Evolutionary conservation across 2,329 filamentous ascomycete genomes (phyloP), one percentile per base, ranked within the genome.

Genomic region (Didymella pinodella): DNA sequence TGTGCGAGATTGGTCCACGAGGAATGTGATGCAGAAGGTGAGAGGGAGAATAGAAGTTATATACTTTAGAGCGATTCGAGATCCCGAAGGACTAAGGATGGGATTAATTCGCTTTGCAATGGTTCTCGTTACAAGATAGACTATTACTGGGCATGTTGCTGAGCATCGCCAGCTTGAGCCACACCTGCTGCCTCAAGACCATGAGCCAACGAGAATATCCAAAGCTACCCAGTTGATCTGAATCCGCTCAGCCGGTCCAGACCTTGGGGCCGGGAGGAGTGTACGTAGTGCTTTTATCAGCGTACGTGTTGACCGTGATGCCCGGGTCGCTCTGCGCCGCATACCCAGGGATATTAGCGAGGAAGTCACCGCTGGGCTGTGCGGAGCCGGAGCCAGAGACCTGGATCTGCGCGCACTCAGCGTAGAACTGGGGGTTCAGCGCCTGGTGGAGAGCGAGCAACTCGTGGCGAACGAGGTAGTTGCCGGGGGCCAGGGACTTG

Each of bases 351-450:
- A 86, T 84, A 10, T 72, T 78, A 4, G 80, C 78, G 29, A 84
- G 62, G 50, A 72, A 80, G 10, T 75, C 69, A 10, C 77, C 75
- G 25, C 77, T 72, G 0, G 84, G 83, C 7, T 69, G 66, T 3
- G 75, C 79, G 11, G 73, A 79, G 10, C 85, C 84, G 29, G 76
- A 78, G 1, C 84, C 84, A 0, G 80, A 80, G 29, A 86, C 80
- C n/a, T 76, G 77, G 29, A 86, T 63, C 70, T 86, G 84, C 0
- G 84, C 84, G 62, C 85, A 87, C 70, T 86, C 84, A 7, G 83
- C 79, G 66, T 85, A 85, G 70, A 84, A 82, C 64, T 82, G 80
- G 3, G 81, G 80, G 7, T 60, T 58, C 61, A 84, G 82, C 29
- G 80, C 77, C 70, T 85, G 82, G 74, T 85, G 83, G 10, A 85